Conservation (phyloP, 139 green algal genomes). For the Edaphochlamys debaryana region DNA sequence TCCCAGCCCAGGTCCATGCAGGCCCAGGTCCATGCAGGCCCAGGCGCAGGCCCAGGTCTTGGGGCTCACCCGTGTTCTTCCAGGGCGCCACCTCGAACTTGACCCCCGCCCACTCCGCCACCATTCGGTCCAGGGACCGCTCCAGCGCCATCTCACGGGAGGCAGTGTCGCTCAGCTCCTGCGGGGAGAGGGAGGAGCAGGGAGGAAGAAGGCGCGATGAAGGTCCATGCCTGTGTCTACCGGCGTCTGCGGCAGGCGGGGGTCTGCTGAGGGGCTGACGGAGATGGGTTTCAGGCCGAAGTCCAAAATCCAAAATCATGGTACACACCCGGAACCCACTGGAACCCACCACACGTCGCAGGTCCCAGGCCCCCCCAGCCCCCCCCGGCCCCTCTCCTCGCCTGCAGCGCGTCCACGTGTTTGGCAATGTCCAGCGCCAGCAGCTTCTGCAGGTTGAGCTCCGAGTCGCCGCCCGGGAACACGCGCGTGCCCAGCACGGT, state of each 20-base stretch:
- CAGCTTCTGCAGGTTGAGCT: conserved; percentile 43
- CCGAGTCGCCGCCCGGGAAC: conserved; percentile 31
- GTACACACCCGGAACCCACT: too few species aligned
- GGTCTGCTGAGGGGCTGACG: too few species aligned
- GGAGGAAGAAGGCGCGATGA: not conserved
- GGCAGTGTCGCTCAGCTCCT: conserved; percentile 61
- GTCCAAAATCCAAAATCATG: too few species aligned
- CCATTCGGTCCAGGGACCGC: conserved; percentile 71
- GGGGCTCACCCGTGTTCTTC: conserved; percentile 65
- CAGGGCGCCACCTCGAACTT: conserved; percentile 59
- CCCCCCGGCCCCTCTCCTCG: not conserved
- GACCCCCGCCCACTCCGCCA: conserved; percentile 56
- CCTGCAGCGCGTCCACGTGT: conserved; percentile 42
- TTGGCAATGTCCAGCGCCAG: conserved; percentile 24
- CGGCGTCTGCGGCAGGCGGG: too few species aligned
- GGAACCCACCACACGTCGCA: too few species aligned
- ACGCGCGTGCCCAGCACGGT: conserved; percentile 34
- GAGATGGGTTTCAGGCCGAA: too few species aligned
- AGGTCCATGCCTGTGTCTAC: too few species aligned
- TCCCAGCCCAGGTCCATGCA: too few species aligned
- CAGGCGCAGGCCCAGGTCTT: too few species aligned
- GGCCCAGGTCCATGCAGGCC: too few species aligned
- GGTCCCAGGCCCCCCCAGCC: too few species aligned
- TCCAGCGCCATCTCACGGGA: conserved; percentile 65
- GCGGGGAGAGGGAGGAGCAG: not conserved